These are phyloP conservation scores for Coprinopsis marcescibilis DNA, from an alignment of 768 basidiomycete species.

Conservation along the genomic window DNA sequence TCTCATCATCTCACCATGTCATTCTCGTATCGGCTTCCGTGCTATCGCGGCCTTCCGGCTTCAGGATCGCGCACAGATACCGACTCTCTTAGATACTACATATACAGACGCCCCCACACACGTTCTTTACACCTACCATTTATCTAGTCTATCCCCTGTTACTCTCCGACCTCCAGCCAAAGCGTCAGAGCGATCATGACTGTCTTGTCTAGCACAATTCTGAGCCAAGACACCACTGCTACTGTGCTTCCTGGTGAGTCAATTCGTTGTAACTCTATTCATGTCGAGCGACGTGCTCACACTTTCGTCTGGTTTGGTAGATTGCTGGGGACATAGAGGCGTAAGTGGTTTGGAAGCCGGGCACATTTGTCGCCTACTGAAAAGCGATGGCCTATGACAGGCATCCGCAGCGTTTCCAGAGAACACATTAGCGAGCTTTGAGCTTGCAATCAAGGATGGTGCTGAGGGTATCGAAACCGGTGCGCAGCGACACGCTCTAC, in stretches of 20 bases:
- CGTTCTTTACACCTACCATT: too few species aligned
- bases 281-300: background rate
- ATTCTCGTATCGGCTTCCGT: too few species aligned
- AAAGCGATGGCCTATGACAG: conserved; percentile 32
- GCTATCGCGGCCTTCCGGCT: too few species aligned
- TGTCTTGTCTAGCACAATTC: too few species aligned
- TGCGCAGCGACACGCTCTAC: conserved; percentile 45
- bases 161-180: too few species aligned
- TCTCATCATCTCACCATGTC: too few species aligned
- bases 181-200: too few species aligned
- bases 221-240: too few species aligned
- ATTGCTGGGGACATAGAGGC: conserved; percentile 61
- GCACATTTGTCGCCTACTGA: conserved; percentile 7
- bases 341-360: conserved; percentile 23
- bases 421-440: conserved; percentile 92
- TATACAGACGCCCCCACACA: too few species aligned
- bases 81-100: too few species aligned
- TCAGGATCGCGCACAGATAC: too few species aligned
- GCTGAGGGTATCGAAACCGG: conserved; percentile 95
- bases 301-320: conserved; percentile 22
- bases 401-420: conserved; percentile 83
- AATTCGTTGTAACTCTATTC: background rate
- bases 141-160: too few species aligned
- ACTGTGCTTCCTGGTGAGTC: background rate
- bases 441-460: conserved; percentile 88